Base-by-base conservation (phyloP, 2,329 filamentous ascomycete genomes). In the Epicoccum nigrum region DNA sequence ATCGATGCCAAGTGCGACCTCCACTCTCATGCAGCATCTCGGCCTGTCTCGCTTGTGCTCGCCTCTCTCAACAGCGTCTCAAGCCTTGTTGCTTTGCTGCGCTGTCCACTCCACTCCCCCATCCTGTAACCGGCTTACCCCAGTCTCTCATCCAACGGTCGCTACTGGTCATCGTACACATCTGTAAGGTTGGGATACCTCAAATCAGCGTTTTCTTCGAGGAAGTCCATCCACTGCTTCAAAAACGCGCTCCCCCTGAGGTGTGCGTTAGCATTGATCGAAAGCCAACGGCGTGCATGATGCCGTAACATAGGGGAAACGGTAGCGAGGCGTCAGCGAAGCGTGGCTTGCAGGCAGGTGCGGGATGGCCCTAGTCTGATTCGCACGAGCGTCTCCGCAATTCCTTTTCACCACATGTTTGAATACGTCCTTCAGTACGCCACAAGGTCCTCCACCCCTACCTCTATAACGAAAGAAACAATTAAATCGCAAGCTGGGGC, bases 151-250 rank as follows among this genome's bases (percentile, higher is more conserved):
- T 19, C 39, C 13, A 28, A 7, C 17, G n/a, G 25, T 11, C 32
- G 25, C 37, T 45, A 40, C 28, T 46, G 33, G n/a, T 65, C 60
- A 49, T 63, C 69, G 64, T 70, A 67, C 33, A 81, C 56, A 20
- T 81, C 79, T 16, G 72, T 70, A 21, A 86, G 68, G 68, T 94
- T 89, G 3, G 93, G 91, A 74, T 97, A 97, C 68, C 94, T 81
- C 61, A 97, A 76, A 76, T 97, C 93, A 7, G 92, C 89, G 65
- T 96, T 80, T 58, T 96, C 90, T 73, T 97, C 93, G 23, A 97
- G 79, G 71, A 88, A 93, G 8, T 81, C 83, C 90, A 97, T 96
- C 94, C 93, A 97, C 55, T 81, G 81, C 74, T 90, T 92, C 55
- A 97, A 80, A 69, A 96, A 97, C 51, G 80, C 81, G 73, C 89